phyloP scores from a whole-genome alignment of 139 green algal genomes.

The Ettlia oleoabundans region DNA sequence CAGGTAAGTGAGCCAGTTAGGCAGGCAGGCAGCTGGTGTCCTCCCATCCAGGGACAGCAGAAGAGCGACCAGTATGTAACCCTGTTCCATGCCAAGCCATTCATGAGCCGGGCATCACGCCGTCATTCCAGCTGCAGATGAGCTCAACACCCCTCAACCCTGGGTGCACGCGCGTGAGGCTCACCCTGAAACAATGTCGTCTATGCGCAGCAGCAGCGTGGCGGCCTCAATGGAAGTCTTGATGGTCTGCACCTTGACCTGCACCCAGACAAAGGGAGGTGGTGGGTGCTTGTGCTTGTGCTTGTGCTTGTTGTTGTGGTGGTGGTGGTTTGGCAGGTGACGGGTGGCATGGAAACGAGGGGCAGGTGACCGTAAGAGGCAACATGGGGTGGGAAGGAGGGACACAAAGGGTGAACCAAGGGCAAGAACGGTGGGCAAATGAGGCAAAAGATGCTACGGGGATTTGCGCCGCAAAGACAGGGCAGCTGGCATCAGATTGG shows the following conservation, averaged over 20 bases:
- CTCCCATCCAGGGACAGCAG: no score
- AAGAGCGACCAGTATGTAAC: no score
- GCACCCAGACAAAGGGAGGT: no score
- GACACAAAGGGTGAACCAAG: neutral
- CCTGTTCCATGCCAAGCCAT: no score
- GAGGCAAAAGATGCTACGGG: neutral
- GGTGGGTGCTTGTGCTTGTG: no score
- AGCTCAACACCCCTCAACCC: no score
- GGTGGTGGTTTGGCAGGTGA: neutral
- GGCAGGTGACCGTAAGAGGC: neutral
- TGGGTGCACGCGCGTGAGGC: no score
- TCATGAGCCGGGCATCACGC: no score
- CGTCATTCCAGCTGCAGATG: no score
- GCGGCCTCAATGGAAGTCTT: slow-evolving; percentile 96
- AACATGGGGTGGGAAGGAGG: neutral
- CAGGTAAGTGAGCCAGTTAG: no score
- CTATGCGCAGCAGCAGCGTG: slow-evolving; percentile 96
- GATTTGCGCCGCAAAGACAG: neutral
- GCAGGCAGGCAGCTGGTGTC: no score
- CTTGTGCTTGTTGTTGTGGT: no score
- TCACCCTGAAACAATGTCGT: slow-evolving; percentile 98
- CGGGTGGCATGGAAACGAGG: neutral
- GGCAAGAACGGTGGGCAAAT: neutral
- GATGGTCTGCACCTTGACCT: slow-evolving; percentile 83
- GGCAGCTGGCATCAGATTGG: neutral